phyloP scores from a whole-genome alignment of 768 basidiomycete genomes.

The Boletus tylopilopsis region DNA sequence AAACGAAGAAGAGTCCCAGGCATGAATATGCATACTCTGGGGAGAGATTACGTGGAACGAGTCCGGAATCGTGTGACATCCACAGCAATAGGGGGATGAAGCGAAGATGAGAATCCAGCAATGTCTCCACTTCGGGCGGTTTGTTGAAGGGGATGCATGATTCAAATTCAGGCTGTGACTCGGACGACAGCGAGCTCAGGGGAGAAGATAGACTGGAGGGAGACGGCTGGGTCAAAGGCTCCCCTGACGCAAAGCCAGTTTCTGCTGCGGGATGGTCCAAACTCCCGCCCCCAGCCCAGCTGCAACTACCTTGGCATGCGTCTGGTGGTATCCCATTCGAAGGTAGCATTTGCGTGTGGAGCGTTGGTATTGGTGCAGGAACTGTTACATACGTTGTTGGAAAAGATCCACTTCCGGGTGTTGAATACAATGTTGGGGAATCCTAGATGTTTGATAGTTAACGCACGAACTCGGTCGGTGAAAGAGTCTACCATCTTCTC shows the following conservation, averaged over 20 bases:
- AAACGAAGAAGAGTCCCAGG: slow-evolving; percentile 47
- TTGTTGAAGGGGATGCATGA: slow-evolving; percentile 24
- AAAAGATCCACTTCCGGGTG: neutral
- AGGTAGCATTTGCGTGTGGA: neutral
- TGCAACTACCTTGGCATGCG: neutral
- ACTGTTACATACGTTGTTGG: neutral
- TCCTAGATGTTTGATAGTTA: slow-evolving; percentile 11
- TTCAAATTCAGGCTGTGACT: neutral
- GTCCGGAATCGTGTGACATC: slow-evolving; percentile 31
- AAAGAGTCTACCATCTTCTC: slow-evolving; percentile 14
- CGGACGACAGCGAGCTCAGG: neutral
- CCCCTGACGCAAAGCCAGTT: neutral
- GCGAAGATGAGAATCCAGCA: slow-evolving; percentile 39
- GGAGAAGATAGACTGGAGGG: neutral
- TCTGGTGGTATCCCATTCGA: neutral
- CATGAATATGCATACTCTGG: slow-evolving; percentile 39
- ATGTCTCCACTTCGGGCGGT: slow-evolving; percentile 41
- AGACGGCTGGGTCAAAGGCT: neutral
- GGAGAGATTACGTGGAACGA: slow-evolving; percentile 26
- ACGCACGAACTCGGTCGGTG: neutral
- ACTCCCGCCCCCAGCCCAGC: too few species aligned
- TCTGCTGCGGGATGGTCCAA: neutral
- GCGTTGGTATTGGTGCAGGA: neutral
- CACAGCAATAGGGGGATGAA: slow-evolving; percentile 41
- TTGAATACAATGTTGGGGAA: neutral